These are phyloP conservation scores for Alternaria brassicicola DNA, from an alignment of 2,329 filamentous ascomycete genomes.

Conservation along the genomic window DNA sequence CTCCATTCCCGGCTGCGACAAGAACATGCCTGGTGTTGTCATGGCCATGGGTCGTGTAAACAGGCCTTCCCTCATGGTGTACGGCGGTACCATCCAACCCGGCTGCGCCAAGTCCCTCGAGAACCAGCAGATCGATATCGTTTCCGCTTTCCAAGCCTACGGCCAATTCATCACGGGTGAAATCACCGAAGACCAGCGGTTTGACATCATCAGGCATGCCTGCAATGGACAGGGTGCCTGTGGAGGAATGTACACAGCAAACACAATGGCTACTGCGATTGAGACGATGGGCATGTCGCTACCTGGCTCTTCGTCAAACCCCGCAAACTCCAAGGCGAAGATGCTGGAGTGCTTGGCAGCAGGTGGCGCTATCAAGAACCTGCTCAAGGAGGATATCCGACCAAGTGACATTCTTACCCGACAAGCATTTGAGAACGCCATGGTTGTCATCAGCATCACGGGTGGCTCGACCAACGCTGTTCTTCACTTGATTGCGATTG, in stretches of 20 bases:
- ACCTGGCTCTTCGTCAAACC: slow-evolving; percentile 59
- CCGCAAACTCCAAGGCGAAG: slow-evolving; percentile 58
- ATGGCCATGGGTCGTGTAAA: slow-evolving; percentile 93
- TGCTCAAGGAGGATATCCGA: slow-evolving; percentile 58
- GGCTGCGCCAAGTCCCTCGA: slow-evolving; percentile 77
- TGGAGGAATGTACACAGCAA: slow-evolving; percentile 73
- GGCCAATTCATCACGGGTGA: slow-evolving; percentile 92
- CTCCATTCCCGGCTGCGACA: slow-evolving; percentile 96
- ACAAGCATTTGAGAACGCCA: slow-evolving; percentile 58
- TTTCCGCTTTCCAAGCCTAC: slow-evolving; percentile 97
- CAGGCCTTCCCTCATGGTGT: slow-evolving; percentile 94
- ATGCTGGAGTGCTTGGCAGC: slow-evolving; percentile 57
- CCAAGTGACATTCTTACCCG: slow-evolving; percentile 58
- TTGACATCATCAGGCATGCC: slow-evolving; percentile 92
- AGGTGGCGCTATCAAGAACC: slow-evolving; percentile 57
- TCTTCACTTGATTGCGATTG: slow-evolving; percentile 59
- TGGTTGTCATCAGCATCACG: slow-evolving; percentile 58
- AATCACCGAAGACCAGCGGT: slow-evolving; percentile 88
- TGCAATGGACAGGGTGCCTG: slow-evolving; percentile 85
- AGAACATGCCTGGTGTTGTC: slow-evolving; percentile 82
- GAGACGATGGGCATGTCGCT: slow-evolving; percentile 59
- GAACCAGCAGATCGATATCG: slow-evolving; percentile 82
- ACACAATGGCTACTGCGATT: slow-evolving; percentile 60
- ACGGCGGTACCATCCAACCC: slow-evolving; percentile 91
- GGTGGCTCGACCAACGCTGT: slow-evolving; percentile 60